Evolutionary conservation across 768 basidiomycete species (phyloP), one percentile per base, ranked within the genome.

Genomic region (Rhodocollybia butyracea): DNA sequence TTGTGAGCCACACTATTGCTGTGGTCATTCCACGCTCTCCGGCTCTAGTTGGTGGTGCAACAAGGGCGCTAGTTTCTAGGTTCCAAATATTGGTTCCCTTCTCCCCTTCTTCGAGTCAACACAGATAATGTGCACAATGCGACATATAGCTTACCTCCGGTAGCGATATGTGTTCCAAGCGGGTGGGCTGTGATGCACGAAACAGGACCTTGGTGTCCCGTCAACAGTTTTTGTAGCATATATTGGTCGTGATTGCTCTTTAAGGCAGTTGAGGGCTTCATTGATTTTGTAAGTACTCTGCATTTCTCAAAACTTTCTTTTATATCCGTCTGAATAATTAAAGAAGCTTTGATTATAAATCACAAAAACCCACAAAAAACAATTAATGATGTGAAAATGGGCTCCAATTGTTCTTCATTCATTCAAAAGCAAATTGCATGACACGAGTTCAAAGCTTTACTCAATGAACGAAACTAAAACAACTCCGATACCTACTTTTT

Each of bases 1-100:
- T 31, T 31, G 32, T 43, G 11, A 54, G 21, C 53, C 53, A 54
- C 17, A 46, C 40, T 15, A 54, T 31, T 13, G 53, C 53, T 3
- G 41, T 54, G n/a, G 53, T 54, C 5, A 36, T 32, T 19, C 53
- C 53, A 11, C 53, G 27, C 5, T 52, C 51, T 30, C 21, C 22
- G 4, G 39, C 39, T 27, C 51, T 10, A 5, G 51, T 29, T 12
- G 51, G 51, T 12, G 39, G 5, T 5, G 5, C 3, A 19, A 52
- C 8, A 2, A 10, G 26, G 3, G 3, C 15, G n/a, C 19, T 26
- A n/a, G 24, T 43, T 15, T 12, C 19, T 19, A 52, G 24, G 24
- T 52, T 12, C 51, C 51, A 52, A 13, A 52, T 17, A 11, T 32
- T 29, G 5, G 51, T 52, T 27, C 51, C 51, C 4, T 15, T 12